phyloP scores from a whole-genome alignment of 176 grass and related monocot genomes.

The Thinopyrum elongatum region DNA sequence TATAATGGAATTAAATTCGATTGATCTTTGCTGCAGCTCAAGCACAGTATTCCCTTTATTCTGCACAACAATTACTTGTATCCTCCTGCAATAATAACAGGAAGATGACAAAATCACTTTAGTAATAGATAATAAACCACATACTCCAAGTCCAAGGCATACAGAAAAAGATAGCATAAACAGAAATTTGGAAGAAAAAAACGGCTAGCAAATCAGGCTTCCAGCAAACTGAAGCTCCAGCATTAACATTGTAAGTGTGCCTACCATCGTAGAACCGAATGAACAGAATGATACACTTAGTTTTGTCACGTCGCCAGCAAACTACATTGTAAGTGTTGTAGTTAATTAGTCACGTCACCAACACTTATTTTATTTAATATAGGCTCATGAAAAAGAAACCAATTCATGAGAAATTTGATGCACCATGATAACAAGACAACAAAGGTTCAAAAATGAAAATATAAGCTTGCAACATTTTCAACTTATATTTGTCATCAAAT shows the following conservation, averaged over 20 bases:
- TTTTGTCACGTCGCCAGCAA: too few relatives aligned
- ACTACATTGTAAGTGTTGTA: background rate
- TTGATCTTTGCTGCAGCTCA: slow-evolving; percentile 97
- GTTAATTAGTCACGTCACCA: background rate
- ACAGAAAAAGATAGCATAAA: slow-evolving; percentile 4
- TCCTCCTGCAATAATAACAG: slow-evolving; percentile 62
- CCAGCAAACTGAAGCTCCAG: slow-evolving; percentile 8
- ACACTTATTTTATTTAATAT: background rate
- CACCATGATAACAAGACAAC: background rate
- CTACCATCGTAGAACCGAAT: background rate
- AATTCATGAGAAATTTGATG: background rate
- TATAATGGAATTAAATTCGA: slow-evolving; percentile 97
- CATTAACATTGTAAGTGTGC: background rate
- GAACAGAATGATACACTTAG: background rate
- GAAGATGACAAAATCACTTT: background rate
- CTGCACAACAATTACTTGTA: slow-evolving; percentile 74
- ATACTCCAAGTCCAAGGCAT: background rate
- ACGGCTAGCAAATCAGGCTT: slow-evolving; percentile 3
- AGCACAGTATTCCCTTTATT: slow-evolving; percentile 89
- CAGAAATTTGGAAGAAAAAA: slow-evolving; percentile 34
- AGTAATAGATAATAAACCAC: slow-evolving; percentile 2
- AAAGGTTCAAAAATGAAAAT: background rate
- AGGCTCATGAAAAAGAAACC: background rate
- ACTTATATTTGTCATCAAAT: background rate
- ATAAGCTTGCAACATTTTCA: background rate